Evolutionary conservation across 768 basidiomycete species (phyloP).

Genomic region (Tricholoma sp.): DNA sequence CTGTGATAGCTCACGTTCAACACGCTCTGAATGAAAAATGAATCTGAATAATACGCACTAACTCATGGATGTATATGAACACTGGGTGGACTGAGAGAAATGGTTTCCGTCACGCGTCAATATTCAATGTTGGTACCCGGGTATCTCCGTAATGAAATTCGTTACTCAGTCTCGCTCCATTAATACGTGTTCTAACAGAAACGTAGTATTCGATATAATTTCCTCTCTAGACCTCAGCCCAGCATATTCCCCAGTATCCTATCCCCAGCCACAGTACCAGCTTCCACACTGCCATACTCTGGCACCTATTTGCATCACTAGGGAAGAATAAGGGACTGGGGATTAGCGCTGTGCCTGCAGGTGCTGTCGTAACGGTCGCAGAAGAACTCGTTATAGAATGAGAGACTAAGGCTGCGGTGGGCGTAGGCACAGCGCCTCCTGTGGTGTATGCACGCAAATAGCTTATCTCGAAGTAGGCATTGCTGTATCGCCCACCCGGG

Average conservation of each 20-base stretch:
- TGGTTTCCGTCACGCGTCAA: conserved; percentile 8
- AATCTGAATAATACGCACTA: conserved; percentile 13
- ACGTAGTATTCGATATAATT: too few species aligned
- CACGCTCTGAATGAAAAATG: not conserved
- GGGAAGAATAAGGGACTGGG: conserved; percentile 17
- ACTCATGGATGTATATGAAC: conserved; percentile 12
- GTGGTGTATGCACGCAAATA: conserved; percentile 48
- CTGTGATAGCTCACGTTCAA: conserved; percentile 27
- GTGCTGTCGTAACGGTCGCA: conserved; percentile 1
- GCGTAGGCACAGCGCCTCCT: conserved; percentile 19
- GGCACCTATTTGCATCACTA: not conserved
- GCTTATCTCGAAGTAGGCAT: conserved; percentile 62
- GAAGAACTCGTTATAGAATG: conserved; percentile 5
- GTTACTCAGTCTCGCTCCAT: too few species aligned
- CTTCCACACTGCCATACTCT: not conserved
- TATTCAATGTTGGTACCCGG: conserved; percentile 12
- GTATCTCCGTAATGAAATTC: conserved; percentile 11
- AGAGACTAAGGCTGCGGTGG: conserved; percentile 17
- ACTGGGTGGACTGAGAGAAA: not conserved
- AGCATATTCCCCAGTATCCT: not conserved
- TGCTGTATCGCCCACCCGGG: conserved; percentile 33
- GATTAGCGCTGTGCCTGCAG: conserved; percentile 12
- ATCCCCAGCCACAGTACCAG: not conserved
- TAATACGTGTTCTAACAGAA: too few species aligned
- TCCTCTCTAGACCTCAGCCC: not conserved